These are phyloP conservation scores for Elsinoe batatas DNA, from an alignment of 2,329 filamentous ascomycete genomes.

Conservation along the genomic window DNA sequence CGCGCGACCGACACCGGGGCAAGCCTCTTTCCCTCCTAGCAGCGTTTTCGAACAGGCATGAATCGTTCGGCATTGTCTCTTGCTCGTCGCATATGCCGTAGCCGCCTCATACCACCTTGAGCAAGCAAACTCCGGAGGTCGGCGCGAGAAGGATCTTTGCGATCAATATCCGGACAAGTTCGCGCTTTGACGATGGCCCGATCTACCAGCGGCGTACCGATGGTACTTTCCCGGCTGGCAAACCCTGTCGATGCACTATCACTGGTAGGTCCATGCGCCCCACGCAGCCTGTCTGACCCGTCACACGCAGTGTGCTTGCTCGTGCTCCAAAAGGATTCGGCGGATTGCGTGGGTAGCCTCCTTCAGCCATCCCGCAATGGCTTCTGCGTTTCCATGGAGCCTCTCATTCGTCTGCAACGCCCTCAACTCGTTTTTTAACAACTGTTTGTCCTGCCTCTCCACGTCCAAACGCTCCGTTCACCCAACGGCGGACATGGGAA, in stretches of 20 bases:
- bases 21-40: no score
- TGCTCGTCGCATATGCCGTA: no score
- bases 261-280: not conserved
- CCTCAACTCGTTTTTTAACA: conserved; percentile 3
- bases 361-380: conserved; percentile 3
- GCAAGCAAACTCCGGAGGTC: not conserved
- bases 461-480: not conserved
- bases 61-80: no score
- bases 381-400: not conserved
- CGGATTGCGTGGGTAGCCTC: not conserved
- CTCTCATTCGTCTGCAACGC: conserved; percentile 4
- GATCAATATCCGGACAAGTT: not conserved
- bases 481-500: not conserved
- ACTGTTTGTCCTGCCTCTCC: conserved; percentile 7
- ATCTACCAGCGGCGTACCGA: not conserved
- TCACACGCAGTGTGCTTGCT: conserved; percentile 1
- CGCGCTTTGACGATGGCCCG: conserved; percentile 1
- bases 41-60: no score
- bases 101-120: not conserved
- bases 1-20: not conserved
- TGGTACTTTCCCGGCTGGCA: not conserved
- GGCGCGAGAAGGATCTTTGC: not conserved
- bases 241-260: conserved; percentile 2
- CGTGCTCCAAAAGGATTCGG: not conserved
- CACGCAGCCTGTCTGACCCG: not conserved